Evolutionary conservation across 306 rosid genomes (phyloP).

Genomic region (Cicer arietinum): DNA sequence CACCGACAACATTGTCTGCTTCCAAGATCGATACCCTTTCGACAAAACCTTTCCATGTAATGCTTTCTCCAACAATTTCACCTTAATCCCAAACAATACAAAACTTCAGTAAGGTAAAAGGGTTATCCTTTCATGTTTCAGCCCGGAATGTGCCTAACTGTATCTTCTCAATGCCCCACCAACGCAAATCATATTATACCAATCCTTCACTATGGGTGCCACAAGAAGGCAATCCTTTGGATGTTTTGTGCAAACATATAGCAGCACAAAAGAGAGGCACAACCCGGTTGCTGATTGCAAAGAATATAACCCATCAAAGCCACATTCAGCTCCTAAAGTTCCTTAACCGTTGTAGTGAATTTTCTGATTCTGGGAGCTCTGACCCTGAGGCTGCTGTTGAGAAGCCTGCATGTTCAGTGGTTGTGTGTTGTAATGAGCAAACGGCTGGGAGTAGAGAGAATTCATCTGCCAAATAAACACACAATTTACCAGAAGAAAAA

Average conservation of each 20-base stretch:
- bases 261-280: slow-evolving; percentile 81
- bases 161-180: slow-evolving; percentile 64
- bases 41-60: slow-evolving; percentile 82
- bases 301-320: slow-evolving; percentile 91
- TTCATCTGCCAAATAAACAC: slow-evolving; percentile 66
- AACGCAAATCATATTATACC: slow-evolving; percentile 56
- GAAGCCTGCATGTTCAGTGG: slow-evolving; percentile 83
- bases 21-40: slow-evolving; percentile 66
- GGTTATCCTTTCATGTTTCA: slow-evolving; percentile 80
- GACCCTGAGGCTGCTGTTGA: slow-evolving; percentile 83
- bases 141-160: slow-evolving; percentile 74
- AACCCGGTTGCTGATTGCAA: slow-evolving; percentile 85
- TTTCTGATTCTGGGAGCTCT: slow-evolving; percentile 92
- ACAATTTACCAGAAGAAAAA: slow-evolving; percentile 15
- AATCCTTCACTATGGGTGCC: slow-evolving; percentile 57
- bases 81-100: slow-evolving; percentile 67
- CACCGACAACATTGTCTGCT: slow-evolving; percentile 53
- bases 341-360: slow-evolving; percentile 86
- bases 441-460: slow-evolving; percentile 96
- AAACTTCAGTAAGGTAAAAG: slow-evolving; percentile 71
- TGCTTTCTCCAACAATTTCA: slow-evolving; percentile 54
- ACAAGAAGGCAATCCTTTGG: slow-evolving; percentile 53
- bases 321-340: slow-evolving; percentile 50
- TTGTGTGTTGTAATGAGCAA: slow-evolving; percentile 93
- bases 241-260: slow-evolving; percentile 61